Evolutionary conservation across 1,139 yeast genomes (phyloP).

Genomic region (Blastobotrys indianensis): DNA sequence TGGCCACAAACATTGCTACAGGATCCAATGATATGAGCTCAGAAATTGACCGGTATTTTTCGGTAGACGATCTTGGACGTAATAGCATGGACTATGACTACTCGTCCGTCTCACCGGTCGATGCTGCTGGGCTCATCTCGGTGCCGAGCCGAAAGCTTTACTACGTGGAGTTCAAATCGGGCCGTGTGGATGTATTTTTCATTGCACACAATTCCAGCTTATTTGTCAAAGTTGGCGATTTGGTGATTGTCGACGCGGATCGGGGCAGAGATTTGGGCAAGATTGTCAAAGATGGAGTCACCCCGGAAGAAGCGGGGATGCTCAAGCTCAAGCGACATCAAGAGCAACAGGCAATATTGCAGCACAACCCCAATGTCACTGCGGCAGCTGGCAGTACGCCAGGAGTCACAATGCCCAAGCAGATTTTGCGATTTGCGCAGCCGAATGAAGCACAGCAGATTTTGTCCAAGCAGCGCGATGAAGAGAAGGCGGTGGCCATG

Average conservation of each 20-base stretch:
- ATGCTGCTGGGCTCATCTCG: constrained; percentile 19
- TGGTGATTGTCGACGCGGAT: constrained; percentile 96
- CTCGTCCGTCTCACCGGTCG: constrained; percentile 8
- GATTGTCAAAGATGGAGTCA: constrained; percentile 59
- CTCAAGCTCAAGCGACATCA: constrained; percentile 77
- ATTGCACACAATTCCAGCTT: constrained; percentile 50
- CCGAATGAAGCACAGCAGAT: constrained; percentile 57
- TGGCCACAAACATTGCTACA: constrained; percentile 1
- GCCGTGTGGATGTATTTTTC: constrained; percentile 78
- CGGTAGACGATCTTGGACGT: constrained; percentile 23
- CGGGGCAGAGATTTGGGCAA: constrained; percentile 89
- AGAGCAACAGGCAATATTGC: constrained; percentile 61
- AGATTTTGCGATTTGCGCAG: constrained; percentile 64
- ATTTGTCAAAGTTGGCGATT: constrained; percentile 57
- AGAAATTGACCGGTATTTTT: constrained; percentile 22
- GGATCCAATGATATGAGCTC: constrained; percentile 6
- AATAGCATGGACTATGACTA: constrained; percentile 15
- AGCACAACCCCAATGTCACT: constrained; percentile 27
- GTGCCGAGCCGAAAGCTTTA: constrained; percentile 41
- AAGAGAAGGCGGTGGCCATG: constrained; percentile 62
- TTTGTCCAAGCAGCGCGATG: constrained; percentile 57
- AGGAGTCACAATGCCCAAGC: constrained; percentile 56
- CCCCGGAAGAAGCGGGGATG: constrained; percentile 71
- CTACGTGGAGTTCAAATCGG: constrained; percentile 79
- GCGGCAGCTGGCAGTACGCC: constrained; percentile 30